Evolutionary conservation across 495 filamentous ascomycete genomes (phyloP), one percentile per base, ranked within the genome.

Genomic region (Tuber melanosporum): DNA sequence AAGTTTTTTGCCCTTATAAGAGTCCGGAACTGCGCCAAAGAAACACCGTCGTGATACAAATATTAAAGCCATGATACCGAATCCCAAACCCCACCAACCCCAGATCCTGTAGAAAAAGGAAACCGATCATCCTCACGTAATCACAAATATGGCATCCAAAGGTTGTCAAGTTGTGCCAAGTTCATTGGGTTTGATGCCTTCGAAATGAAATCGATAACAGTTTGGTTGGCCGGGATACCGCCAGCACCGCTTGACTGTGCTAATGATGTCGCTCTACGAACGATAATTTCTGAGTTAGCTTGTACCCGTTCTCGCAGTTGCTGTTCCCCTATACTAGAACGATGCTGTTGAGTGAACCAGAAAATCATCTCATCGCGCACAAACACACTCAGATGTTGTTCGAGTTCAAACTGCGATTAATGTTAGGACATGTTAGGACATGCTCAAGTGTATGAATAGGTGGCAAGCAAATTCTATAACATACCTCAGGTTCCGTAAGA

Each of bases 281-380:
- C 94, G 71, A 98, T 92, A 78, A 92, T 87, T 57, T 97, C 94
- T 79, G 91, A 92, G 85, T 98, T 99, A 45, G 87, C 86, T 85
- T 94, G 91, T 22, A 98, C 96, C 78, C 91, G 89, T 45, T 98
- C 94, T 62, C 96, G 89, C 71, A 99, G 86, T 84, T 92, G 90
- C 14, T 85, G 87, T 66, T 94, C 92, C 39, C 87, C 88, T 72
- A 93, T 87, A 20, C 79, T 80, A n/a, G 85, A 85, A 42, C 93
- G 90, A 83, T 97, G 93, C 74, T 92, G 91, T 74, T 89, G 90
- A 14, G 93, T 97, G 80, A 92, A 93, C 95, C 95, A 98, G 85
- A 94, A 97, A 82, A 94, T 94, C 90, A 98, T 96, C 84, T 99
- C 96, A 80, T 99, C 96, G 39, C 95, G 89, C 74, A 99, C 94